phyloP scores from a whole-genome alignment of 768 basidiomycete genomes.

The Psilocybe azurescens region DNA sequence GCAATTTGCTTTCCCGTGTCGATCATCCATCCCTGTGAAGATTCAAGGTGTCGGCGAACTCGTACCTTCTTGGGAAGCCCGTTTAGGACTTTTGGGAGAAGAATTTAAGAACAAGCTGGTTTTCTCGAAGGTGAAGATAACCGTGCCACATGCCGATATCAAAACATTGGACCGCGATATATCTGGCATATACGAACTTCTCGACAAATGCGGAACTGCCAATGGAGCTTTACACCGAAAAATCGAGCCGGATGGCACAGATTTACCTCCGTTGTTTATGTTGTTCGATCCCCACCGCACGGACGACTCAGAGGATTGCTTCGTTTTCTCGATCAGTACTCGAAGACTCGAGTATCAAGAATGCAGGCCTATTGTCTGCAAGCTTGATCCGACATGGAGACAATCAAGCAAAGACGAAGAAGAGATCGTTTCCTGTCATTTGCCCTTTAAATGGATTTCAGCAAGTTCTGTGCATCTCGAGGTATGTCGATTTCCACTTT shows the following conservation, averaged over 20 bases:
- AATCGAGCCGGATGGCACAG: slow-evolving; percentile 43
- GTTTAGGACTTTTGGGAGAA: slow-evolving; percentile 72
- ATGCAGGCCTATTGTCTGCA: slow-evolving; percentile 76
- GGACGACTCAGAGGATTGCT: slow-evolving; percentile 75
- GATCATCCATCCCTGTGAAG: slow-evolving; percentile 58
- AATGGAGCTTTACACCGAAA: slow-evolving; percentile 83
- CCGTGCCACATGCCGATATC: slow-evolving; percentile 53
- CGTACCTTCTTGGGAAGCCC: slow-evolving; percentile 86
- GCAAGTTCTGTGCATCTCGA: slow-evolving; percentile 53
- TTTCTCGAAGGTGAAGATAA: slow-evolving; percentile 67
- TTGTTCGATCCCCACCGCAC: slow-evolving; percentile 90
- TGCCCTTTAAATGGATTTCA: slow-evolving; percentile 71
- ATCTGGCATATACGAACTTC: slow-evolving; percentile 76
- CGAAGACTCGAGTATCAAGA: slow-evolving; percentile 84
- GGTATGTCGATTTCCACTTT: slow-evolving; percentile 44
- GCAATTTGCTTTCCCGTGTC: slow-evolving; percentile 79
- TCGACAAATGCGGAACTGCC: slow-evolving; percentile 90
- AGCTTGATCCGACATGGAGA: slow-evolving; percentile 79
- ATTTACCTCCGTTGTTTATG: slow-evolving; percentile 72
- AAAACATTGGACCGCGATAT: slow-evolving; percentile 76
- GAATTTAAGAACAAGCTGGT: slow-evolving; percentile 72
- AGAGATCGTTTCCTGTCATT: slow-evolving; percentile 56
- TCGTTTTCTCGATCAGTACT: slow-evolving; percentile 83
- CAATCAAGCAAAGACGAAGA: slow-evolving; percentile 59
- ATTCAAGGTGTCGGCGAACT: slow-evolving; percentile 70